phyloP scores from a whole-genome alignment of 1,284 basidiomycete species.

The Malassezia furfur region DNA sequence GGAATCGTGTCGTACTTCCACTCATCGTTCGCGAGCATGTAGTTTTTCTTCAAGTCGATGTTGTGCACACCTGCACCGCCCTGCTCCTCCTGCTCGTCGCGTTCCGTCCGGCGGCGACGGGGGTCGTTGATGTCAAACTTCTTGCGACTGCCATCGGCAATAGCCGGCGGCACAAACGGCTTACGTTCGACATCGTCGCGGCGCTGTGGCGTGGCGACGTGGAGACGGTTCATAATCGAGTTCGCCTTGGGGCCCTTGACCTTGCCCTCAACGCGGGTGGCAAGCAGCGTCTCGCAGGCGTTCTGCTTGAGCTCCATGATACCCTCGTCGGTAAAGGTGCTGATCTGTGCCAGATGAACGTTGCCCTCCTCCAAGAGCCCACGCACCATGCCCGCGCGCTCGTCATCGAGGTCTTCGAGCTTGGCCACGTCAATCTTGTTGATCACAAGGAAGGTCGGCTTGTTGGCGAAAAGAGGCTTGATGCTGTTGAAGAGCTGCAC shows the following conservation, averaged over 20 bases:
- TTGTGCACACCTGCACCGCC: constrained; percentile 47
- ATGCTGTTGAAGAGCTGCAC: constrained; percentile 47
- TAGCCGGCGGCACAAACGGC: constrained; percentile 35
- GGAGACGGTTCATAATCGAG: constrained; percentile 43
- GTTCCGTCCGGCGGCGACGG: constrained; percentile 33
- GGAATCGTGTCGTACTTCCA: constrained; percentile 96
- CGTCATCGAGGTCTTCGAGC: constrained; percentile 36
- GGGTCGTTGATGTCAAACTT: constrained; percentile 43
- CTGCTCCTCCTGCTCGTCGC: constrained; percentile 45
- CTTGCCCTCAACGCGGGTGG: constrained; percentile 42
- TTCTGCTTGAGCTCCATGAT: constrained; percentile 43
- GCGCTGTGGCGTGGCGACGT: constrained; percentile 41
- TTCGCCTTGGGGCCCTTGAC: constrained; percentile 42
- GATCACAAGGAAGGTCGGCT: constrained; percentile 45
- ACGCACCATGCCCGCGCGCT: constrained; percentile 34
- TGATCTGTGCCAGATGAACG: constrained; percentile 40
- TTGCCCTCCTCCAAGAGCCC: constrained; percentile 35
- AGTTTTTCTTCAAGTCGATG: constrained; percentile 59
- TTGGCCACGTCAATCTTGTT: constrained; percentile 44
- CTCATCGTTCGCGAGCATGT: constrained; percentile 75
- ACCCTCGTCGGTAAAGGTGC: constrained; percentile 47
- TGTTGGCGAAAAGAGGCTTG: constrained; percentile 47
- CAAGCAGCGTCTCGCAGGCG: constrained; percentile 44
- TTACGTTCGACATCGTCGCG: constrained; percentile 40
- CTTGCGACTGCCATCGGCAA: constrained; percentile 29